phyloP scores from a whole-genome alignment of 306 rosid genomes.

The Cucumis hystrix region DNA sequence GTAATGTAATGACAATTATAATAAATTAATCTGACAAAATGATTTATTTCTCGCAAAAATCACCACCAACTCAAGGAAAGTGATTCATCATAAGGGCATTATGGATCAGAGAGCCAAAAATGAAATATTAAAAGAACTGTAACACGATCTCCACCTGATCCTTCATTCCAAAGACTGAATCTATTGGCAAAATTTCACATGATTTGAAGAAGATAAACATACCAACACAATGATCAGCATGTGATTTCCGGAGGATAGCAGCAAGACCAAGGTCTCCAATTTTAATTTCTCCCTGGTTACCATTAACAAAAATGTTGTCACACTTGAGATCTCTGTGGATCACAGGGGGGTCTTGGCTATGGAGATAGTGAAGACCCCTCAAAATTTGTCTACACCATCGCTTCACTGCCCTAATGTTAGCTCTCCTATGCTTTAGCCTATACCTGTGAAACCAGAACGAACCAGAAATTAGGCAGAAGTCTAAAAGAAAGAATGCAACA shows the following conservation, averaged over 20 bases:
- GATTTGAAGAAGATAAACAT: conserved; percentile 9
- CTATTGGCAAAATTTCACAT: neutral
- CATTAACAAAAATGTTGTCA: conserved; percentile 88
- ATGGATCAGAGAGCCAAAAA: neutral
- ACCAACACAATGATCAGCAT: conserved; percentile 92
- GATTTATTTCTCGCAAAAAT: neutral
- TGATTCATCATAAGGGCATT: neutral
- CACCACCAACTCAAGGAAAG: neutral
- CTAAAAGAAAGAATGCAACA: neutral
- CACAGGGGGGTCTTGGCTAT: conserved; percentile 86
- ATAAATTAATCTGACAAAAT: neutral
- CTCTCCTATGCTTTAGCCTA: conserved; percentile 72
- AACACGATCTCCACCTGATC: neutral
- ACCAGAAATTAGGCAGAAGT: conserved; percentile 14
- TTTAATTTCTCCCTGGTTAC: conserved; percentile 93
- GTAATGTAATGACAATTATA: neutral
- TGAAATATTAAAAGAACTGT: neutral
- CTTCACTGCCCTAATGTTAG: conserved; percentile 76
- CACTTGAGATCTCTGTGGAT: conserved; percentile 98
- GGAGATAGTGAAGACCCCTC: conserved; percentile 76
- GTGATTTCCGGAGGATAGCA: conserved; percentile 75
- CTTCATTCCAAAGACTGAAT: neutral
- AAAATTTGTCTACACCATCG: conserved; percentile 97
- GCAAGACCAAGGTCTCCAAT: conserved; percentile 97
- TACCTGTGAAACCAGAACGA: conserved; percentile 30